Evolutionary conservation across 2,329 filamentous ascomycete genomes (phyloP), one percentile per base, ranked within the genome.

Genomic region (Talaromyces verruculosus): DNA sequence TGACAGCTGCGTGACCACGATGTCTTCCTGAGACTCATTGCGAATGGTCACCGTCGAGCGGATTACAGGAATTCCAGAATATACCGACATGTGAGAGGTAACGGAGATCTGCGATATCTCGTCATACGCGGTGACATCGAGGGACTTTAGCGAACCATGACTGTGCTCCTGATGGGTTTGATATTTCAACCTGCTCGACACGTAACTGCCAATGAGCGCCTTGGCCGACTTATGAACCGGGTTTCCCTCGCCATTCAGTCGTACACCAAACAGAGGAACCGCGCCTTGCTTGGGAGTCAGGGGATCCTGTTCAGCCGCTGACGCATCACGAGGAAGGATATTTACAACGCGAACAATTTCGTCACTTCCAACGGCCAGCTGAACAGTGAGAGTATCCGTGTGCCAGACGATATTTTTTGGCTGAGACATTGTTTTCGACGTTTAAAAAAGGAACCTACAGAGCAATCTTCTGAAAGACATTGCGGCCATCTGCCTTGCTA

Each of bases 181-280:
- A 58, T 75, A 76, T 3, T 62, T 67, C 3, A 75, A 65, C 1
- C 72, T 70, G 3, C 65, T 61, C 2, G 67, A 68, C 35, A 75
- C 61, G 45, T 73, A 73, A 15, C 67, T 69, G 6, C 67, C 69
- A 39, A 68, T 68, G n/a, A 74, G 69, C 3, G 68, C 64, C 64
- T 75, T 75, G 47, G 74, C 70, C 0, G 70, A 71, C 62, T 74
- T 74, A 62, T 69, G 62, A 25, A 66, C 68, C 5, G 45, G 35
- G 3, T 68, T 74, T 19, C 73, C 73, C 59, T 74, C 72, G 10
- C 72, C 73, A 0, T 67, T 68, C 1, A 75, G 69, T 6, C 70
- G 70, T 1, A 72, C 63, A 8, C 72, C 69, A 10, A 71, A 65
- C 1, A 75, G 61, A 0, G 72, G 71, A 11, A 45, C n/a, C 17